A percentile compares a stretch with the other conserved stretches of the same genome.
These are phyloP conservation scores for Ophiostoma ips DNA, from an alignment of 2,329 filamentous ascomycete genomes.

Conservation along the genomic window DNA sequence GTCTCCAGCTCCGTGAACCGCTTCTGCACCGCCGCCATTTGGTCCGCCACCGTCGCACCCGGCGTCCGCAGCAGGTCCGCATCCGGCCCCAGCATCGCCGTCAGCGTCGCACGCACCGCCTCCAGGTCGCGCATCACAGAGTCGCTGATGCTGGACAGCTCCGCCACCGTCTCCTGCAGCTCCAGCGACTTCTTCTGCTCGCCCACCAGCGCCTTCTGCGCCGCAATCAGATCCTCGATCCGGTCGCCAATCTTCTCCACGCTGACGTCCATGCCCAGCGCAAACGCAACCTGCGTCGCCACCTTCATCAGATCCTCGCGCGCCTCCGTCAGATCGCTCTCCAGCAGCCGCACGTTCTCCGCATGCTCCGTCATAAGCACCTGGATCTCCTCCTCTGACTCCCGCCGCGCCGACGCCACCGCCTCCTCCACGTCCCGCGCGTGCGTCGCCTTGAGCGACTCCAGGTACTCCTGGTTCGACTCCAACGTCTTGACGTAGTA, in stretches of 20 bases:
- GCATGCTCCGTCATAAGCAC: conserved; percentile 47
- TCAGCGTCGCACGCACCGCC: conserved; percentile 39
- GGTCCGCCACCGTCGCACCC: conserved; percentile 36
- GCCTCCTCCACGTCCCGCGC: conserved; percentile 35
- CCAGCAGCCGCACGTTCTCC: conserved; percentile 40
- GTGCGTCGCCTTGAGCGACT: conserved; percentile 35
- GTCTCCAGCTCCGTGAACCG: conserved; percentile 48
- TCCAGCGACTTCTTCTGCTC: conserved; percentile 46
- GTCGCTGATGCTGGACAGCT: conserved; percentile 44
- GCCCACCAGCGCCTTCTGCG: conserved; percentile 44
- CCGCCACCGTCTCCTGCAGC: conserved; percentile 39
- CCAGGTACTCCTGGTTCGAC: conserved; percentile 36
- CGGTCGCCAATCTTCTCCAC: conserved; percentile 53
- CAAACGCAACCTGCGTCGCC: conserved; percentile 46
- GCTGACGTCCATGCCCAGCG: conserved; percentile 48
- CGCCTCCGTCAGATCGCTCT: conserved; percentile 50
- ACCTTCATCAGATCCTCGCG: conserved; percentile 52
- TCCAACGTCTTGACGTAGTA: conserved; percentile 46
- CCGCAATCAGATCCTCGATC: conserved; percentile 41
- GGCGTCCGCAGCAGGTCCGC: conserved; percentile 29
- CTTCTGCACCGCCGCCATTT: conserved; percentile 49
- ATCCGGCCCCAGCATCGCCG: conserved; percentile 39
- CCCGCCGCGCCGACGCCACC: conserved; percentile 34
- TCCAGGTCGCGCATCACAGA: conserved; percentile 49
- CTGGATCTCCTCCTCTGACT: conserved; percentile 43